A percentile compares a stretch with the other conserved stretches of the same genome.
Evolutionary conservation across 306 rosid genomes (phyloP).

Genomic region (Dicorynia guianensis): DNA sequence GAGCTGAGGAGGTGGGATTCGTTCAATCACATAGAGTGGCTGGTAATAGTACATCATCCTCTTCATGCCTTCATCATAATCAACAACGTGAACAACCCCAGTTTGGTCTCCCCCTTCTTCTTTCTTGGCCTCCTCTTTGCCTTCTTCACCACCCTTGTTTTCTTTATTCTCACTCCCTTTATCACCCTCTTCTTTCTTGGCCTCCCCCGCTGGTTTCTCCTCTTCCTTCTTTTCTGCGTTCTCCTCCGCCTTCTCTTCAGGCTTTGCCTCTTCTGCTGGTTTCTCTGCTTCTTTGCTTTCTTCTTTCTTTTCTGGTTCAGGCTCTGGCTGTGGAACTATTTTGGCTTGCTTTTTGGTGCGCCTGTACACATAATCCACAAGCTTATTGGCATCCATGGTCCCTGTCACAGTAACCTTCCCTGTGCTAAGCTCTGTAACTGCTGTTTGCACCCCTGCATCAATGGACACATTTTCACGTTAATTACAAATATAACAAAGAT

Average conservation of each 20-base stretch:
- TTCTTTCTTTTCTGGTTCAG: constrained; percentile 56
- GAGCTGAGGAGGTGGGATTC: constrained; percentile 89
- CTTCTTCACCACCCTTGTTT: constrained; percentile 48
- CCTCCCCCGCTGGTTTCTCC: constrained; percentile 52
- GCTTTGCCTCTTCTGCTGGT: constrained; percentile 50
- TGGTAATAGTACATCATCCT: constrained; percentile 83
- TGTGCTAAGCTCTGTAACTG: constrained; percentile 67
- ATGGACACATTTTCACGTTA: constrained; percentile 33
- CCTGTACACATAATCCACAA: constrained; percentile 85
- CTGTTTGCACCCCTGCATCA: constrained; percentile 79
- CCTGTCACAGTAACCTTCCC: constrained; percentile 86
- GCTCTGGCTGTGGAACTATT: constrained; percentile 55
- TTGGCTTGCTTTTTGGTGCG: constrained; percentile 87
- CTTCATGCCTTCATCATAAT: constrained; percentile 73
- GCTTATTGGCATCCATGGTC: constrained; percentile 83
- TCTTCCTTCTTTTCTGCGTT: constrained; percentile 43
- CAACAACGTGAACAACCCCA: constrained; percentile 28
- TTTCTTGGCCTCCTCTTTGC: constrained; percentile 44
- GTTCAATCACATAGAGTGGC: constrained; percentile 73
- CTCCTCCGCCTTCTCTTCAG: constrained; percentile 54
- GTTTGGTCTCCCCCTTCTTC: constrained; percentile 39
- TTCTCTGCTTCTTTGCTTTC: constrained; percentile 55
- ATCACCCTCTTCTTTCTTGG: constrained; percentile 57
- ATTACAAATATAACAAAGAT: not conserved
- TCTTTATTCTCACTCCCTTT: constrained; percentile 41